These are phyloP conservation scores for Panaeolus cyanescens DNA, from an alignment of 768 basidiomycete genomes.

Conservation along the genomic window DNA sequence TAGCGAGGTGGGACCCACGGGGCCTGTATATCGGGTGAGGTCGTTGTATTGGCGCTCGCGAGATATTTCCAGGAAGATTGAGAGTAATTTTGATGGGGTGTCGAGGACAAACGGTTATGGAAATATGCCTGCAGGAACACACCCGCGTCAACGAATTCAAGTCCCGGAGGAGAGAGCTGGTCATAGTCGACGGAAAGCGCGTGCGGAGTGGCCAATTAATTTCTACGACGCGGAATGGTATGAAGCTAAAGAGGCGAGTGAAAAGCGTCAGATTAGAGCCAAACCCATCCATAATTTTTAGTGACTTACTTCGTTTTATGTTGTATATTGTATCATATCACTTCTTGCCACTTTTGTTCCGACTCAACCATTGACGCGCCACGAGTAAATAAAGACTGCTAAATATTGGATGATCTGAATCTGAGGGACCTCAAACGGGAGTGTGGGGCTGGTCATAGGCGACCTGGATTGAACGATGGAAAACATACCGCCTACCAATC, in stretches of 20 bases:
- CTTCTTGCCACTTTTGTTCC: too few relatives aligned
- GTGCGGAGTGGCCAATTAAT: background rate
- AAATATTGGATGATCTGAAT: too few relatives aligned
- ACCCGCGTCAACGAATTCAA: background rate
- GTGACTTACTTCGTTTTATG: background rate
- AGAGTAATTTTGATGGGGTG: background rate
- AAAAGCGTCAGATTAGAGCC: background rate
- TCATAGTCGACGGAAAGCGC: background rate
- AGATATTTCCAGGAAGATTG: background rate
- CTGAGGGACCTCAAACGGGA: too few relatives aligned
- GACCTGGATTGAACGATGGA: too few relatives aligned
- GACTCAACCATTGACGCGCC: too few relatives aligned
- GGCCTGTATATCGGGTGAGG: background rate
- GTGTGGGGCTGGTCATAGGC: too few relatives aligned
- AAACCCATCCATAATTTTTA: background rate
- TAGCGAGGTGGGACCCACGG: background rate
- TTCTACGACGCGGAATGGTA: background rate
- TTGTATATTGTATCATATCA: too few relatives aligned
- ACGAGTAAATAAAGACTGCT: too few relatives aligned
- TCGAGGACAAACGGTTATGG: background rate
- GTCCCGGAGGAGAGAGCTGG: background rate
- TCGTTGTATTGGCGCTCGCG: background rate
- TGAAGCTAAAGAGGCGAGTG: background rate
- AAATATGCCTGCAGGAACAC: background rate
- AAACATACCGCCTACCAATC: too few relatives aligned